A percentile compares a stretch with the other conserved stretches of the same genome.
Evolutionary conservation across 106 monocot genomes (phyloP).

Genomic region (Phalaenopsis equestris): DNA sequence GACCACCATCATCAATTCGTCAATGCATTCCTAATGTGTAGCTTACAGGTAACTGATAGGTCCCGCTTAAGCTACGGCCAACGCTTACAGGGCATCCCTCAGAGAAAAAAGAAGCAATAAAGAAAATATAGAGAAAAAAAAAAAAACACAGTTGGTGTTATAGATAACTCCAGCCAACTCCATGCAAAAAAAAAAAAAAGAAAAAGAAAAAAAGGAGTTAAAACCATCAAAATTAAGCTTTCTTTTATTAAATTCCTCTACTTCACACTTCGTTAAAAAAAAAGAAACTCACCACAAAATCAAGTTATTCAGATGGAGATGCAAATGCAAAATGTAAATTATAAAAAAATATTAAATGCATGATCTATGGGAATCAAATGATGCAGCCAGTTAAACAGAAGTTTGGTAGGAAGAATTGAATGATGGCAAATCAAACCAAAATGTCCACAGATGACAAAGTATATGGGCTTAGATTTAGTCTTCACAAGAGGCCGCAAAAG

Average conservation of each 20-base stretch:
- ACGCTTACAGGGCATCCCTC: background rate
- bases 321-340: background rate
- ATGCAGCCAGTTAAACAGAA: background rate
- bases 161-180: background rate
- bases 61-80: background rate
- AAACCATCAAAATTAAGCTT: background rate
- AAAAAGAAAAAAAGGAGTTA: background rate
- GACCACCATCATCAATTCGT: no score
- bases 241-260: background rate
- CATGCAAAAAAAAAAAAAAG: background rate
- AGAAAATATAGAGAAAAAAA: background rate
- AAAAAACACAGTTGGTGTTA: background rate
- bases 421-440: background rate
- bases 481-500: background rate
- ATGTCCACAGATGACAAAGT: background rate
- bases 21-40: no score
- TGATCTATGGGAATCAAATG: background rate
- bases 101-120: background rate
- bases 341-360: background rate
- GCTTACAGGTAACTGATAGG: no score
- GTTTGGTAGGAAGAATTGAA: background rate
- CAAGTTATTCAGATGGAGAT: background rate
- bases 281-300: background rate
- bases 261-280: background rate
- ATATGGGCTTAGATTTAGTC: background rate